Evolutionary conservation across 1,139 yeast genomes (phyloP), one percentile per base, ranked within the genome.

Genomic region (Magnusiomyces magnusii): DNA sequence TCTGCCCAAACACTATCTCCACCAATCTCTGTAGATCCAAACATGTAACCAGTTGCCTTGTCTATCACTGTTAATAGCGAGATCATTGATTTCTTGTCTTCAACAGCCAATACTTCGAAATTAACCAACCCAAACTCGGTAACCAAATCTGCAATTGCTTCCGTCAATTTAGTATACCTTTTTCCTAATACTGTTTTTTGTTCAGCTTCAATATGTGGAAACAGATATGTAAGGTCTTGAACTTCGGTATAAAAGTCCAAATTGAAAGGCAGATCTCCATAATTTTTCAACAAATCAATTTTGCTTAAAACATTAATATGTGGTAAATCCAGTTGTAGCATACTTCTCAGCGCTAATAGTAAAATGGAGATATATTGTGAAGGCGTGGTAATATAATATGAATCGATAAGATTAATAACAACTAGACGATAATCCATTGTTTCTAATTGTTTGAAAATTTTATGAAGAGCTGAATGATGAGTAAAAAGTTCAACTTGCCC

Each of bases 1-100:
- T 92, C 97, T 19, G 92, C 87, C 99, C 99, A 95, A 2, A 93
- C 84, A 0, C 95, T 82, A 70, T 95, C 99, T 21, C 98, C 98
- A 2, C 97, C 97, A 17, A 92, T 79, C 66, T 95, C 99, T 42
- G 91, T 87, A 1, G 91, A 76, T 0, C 99, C 99, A 75, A 89
- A 91, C 65, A 88, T 80, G 70, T 95, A 95, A 0, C 99, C 99
- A 65, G 86, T 88, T 1, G 97, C 95, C 69, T 87, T 90, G 70
- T 95, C 99, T 17, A 95, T 82, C 1, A 83, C 77, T 19, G 87
- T 80, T 57, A 93, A 78, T 44, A 95, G 72, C 58, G 85, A 80
- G 42, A 93, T 91, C 99, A 95, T 93, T 42, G 95, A 84, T 63
- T 85, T 83, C 69, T 92, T 92, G 71, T 93, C 95, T 68, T 95